These are phyloP conservation scores for Coemansia sp. DNA, from an alignment of 192 early-diverging fungal species.

Conservation along the genomic window DNA sequence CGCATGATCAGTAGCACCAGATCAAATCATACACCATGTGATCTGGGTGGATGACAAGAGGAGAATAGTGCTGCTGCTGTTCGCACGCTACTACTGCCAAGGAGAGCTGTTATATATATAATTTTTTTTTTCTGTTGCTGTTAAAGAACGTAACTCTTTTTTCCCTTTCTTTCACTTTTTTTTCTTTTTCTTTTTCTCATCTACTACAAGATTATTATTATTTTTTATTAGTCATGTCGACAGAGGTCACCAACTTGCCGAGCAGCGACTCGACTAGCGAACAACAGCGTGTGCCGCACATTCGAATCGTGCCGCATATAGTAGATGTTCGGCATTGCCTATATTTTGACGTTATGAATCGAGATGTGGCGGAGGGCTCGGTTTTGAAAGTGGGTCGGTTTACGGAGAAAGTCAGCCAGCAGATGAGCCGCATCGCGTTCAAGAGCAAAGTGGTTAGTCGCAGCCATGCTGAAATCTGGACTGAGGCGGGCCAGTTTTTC, in stretches of 20 bases:
- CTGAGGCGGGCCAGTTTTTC: constrained; percentile 81
- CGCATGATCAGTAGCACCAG: not conserved
- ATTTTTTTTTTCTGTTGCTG: not conserved
- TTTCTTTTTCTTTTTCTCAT: constrained; percentile 11
- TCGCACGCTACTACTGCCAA: not conserved
- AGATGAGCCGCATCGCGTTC: constrained; percentile 74
- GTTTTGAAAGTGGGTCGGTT: constrained; percentile 72
- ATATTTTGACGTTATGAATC: constrained; percentile 64
- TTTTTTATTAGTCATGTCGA: constrained; percentile 13
- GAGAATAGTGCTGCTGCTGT: not conserved
- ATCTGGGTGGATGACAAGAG: not conserved
- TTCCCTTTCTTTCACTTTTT: constrained; percentile 10
- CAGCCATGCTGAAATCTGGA: constrained; percentile 92
- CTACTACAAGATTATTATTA: not conserved
- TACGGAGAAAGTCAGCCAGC: constrained; percentile 62
- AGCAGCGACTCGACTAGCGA: not conserved
- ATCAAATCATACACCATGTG: constrained; percentile 10
- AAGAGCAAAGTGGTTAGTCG: constrained; percentile 93
- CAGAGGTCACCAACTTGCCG: not conserved
- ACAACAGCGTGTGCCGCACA: constrained; percentile 42
- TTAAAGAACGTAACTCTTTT: not conserved
- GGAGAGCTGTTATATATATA: not conserved
- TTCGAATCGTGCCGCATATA: constrained; percentile 59
- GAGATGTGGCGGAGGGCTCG: constrained; percentile 60
- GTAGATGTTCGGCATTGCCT: constrained; percentile 56